Percentiles rank a stretch among this genome's conserved stretches.
Conservation (phyloP, 768 basidiomycete species). For the Termitomyces sp. region DNA sequence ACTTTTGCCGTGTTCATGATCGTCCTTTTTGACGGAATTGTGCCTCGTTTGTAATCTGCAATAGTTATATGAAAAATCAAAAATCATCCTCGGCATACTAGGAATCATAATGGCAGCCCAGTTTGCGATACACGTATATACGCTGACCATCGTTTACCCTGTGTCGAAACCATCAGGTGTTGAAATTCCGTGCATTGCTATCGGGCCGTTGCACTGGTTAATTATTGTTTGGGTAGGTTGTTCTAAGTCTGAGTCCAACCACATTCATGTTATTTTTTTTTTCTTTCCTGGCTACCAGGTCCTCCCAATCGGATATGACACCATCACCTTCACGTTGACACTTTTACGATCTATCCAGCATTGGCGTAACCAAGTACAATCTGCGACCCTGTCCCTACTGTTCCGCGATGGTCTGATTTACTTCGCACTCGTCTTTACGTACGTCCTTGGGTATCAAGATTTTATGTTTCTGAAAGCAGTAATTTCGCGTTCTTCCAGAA, state of each 20-base stretch:
- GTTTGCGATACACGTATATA: conserved; percentile 12
- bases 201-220: conserved; percentile 17
- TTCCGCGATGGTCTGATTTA: conserved; percentile 19
- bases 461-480: neutral
- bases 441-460: neutral
- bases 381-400: conserved; percentile 1
- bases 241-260: neutral
- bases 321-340: conserved; percentile 12
- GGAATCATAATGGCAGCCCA: conserved; percentile 8
- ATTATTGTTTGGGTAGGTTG: conserved; percentile 18
- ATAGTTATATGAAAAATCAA: conserved; percentile 16
- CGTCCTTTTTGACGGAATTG: neutral
- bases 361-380: conserved; percentile 3
- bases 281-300: neutral
- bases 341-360: conserved; percentile 4
- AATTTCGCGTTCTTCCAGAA: neutral
- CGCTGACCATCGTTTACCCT: conserved; percentile 14
- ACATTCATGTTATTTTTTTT: neutral
- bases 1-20: neutral
- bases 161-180: conserved; percentile 11
- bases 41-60: neutral
- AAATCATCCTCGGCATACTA: conserved; percentile 8
- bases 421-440: conserved; percentile 20
- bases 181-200: conserved; percentile 15
- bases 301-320: conserved; percentile 11